Evolutionary conservation across 257 asterid genomes (phyloP).

Genomic region (Striga asiatica): DNA sequence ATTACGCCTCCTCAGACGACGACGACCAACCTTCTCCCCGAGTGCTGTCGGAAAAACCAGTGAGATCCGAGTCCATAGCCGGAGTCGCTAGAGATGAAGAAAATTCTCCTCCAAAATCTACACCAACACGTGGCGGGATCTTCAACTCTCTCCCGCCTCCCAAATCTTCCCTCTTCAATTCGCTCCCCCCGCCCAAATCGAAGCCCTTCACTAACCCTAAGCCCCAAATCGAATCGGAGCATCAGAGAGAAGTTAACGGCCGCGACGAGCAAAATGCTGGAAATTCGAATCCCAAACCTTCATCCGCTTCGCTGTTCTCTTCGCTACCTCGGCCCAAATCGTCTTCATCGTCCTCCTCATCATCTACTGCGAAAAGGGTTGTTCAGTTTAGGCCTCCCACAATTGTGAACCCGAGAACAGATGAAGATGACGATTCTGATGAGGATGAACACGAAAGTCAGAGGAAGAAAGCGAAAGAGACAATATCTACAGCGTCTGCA

Average conservation of each 20-base stretch:
- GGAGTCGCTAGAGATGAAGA: constrained; percentile 5
- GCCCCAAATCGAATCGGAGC: constrained; percentile 12
- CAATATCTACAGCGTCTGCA: constrained; percentile 29
- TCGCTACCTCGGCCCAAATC: constrained; percentile 56
- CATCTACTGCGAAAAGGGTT: constrained; percentile 40
- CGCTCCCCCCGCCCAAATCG: constrained; percentile 55
- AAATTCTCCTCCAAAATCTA: constrained; percentile 10
- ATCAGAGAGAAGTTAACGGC: constrained; percentile 9
- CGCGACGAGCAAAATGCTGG: constrained; percentile 11
- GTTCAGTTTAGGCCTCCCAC: constrained; percentile 71
- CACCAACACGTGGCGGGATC: constrained; percentile 20
- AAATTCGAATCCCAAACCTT: constrained; percentile 23
- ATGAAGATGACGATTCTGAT: constrained; percentile 45
- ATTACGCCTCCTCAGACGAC: constrained; percentile 85
- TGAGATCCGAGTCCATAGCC: neutral
- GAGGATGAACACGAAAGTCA: constrained; percentile 41
- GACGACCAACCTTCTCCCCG: constrained; percentile 26
- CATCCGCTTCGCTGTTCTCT: constrained; percentile 35
- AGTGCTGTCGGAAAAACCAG: constrained; percentile 3
- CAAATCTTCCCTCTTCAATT: constrained; percentile 35
- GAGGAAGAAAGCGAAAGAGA: constrained; percentile 30
- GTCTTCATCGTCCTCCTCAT: constrained; percentile 18
- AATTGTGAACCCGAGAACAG: constrained; percentile 26
- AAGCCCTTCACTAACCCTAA: constrained; percentile 23
- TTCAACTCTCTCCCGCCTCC: constrained; percentile 29